These are phyloP conservation scores for Aspergillus taichungensis DNA, from an alignment of 495 filamentous ascomycete genomes.

Conservation along the genomic window DNA sequence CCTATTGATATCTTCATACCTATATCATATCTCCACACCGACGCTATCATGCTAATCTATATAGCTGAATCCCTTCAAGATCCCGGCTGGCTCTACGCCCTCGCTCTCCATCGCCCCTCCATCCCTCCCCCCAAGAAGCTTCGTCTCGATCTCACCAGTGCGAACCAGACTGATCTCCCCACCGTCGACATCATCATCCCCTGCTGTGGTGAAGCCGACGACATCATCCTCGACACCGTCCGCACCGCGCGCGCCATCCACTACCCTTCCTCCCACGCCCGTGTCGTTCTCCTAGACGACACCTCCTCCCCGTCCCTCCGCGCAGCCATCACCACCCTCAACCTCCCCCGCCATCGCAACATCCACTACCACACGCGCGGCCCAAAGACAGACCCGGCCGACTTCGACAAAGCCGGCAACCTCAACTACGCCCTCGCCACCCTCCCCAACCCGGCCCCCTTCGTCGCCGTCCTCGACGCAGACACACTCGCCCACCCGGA, in stretches of 20 bases:
- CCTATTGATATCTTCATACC: no score
- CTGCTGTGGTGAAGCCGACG: conserved; percentile 40
- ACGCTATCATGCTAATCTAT: no score
- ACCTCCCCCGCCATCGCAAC: conserved; percentile 20
- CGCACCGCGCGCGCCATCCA: conserved; percentile 38
- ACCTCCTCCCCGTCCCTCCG: conserved; percentile 29
- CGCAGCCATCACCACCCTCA: conserved; percentile 18
- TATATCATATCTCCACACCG: no score
- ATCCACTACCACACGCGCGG: conserved; percentile 39
- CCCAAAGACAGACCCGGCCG: conserved; percentile 24
- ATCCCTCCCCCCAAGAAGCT: no score
- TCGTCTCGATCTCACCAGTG: no score
- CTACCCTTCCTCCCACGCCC: conserved; percentile 37
- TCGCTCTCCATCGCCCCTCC: no score
- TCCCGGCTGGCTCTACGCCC: no score
- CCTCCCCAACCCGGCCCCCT: conserved; percentile 30
- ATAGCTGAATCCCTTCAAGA: no score
- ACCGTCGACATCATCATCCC: conserved; percentile 40
- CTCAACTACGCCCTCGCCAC: conserved; percentile 41
- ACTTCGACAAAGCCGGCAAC: conserved; percentile 47
- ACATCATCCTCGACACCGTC: conserved; percentile 44
- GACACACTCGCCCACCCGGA: conserved; percentile 39
- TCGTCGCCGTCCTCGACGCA: conserved; percentile 29
- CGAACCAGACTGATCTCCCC: conserved; percentile 14
- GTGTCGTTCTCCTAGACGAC: conserved; percentile 45